Evolutionary conservation across 352 stramenopile genomes (phyloP), one percentile per base, ranked within the genome.

Genomic region (Globisporangium iwayamae): DNA sequence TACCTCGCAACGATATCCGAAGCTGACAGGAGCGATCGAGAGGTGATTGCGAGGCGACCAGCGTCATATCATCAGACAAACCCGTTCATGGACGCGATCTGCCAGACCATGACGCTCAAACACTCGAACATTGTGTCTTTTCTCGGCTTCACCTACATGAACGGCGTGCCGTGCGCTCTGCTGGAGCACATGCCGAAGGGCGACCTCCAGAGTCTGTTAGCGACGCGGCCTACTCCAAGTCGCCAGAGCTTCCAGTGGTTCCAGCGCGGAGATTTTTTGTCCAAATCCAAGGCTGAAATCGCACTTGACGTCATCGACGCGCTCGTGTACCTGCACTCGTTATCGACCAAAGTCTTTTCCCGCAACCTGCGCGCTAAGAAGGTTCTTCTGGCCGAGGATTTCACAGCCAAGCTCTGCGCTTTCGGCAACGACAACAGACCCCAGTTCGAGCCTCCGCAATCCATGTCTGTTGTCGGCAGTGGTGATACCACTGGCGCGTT

Each of bases 281-380:
- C 61, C 6, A 81, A 87, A 46, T 54, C 80, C 28, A 93, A 91
- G 69, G 85, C 78, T 52, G 75, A 89, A 60, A 81, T 87, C 61
- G 84, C 82, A 4, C 81, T 90, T 60, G 78, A 91, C 60, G 68
- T 93, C 2, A 70, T 81, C 13, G 79, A 91, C 46, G 81, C 74
- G 22, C 71, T 93, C 32, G 82, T 87, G 60, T 89, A 90, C 63
- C 59, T 93, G 60, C 84, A 93, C 72, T 79, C 79, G 39, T 55
- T 88, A 16, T 65, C 70, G 32, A 71, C 65, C 1, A 80, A 81
- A 53, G 56, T 71, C 8, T 68, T 78, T 28, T 69, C 85, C 39
- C 65, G 45, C 30, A 67, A 83, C 30, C 68, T 89, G 20, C 82
- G 79, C 20, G 71, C 72, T 2, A 74, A 75, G 32, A 66, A 78